Conservation (phyloP, 2,329 filamentous ascomycete genomes). For the Penicillium sp. region DNA sequence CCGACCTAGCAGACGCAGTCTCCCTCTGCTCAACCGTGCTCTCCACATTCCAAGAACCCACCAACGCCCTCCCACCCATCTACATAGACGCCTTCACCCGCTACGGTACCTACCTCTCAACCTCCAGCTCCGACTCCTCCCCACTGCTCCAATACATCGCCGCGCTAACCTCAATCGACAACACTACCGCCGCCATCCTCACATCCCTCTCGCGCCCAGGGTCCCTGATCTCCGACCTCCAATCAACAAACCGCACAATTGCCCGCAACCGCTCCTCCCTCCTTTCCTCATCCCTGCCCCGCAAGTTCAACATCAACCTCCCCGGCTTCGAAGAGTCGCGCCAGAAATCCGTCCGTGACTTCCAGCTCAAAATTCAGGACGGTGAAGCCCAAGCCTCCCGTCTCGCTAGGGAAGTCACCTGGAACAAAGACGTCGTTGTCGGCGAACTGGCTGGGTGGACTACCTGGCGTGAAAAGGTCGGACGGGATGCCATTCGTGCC, state of each 20-base stretch:
- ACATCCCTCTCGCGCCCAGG: slow-evolving; percentile 75
- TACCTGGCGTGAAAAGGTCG: slow-evolving; percentile 77
- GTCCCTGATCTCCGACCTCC: slow-evolving; percentile 73
- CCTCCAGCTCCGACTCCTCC: slow-evolving; percentile 65
- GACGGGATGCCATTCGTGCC: slow-evolving; percentile 69
- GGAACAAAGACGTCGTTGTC: slow-evolving; percentile 91
- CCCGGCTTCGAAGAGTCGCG: slow-evolving; percentile 76
- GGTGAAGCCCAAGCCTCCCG: slow-evolving; percentile 68
- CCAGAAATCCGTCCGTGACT: slow-evolving; percentile 76
- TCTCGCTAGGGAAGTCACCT: slow-evolving; percentile 78
- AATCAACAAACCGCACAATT: slow-evolving; percentile 69
- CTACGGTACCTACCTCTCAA: slow-evolving; percentile 64
- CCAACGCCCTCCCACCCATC: slow-evolving; percentile 63
- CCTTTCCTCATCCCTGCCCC: slow-evolving; percentile 55
- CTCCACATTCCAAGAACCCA: slow-evolving; percentile 49
- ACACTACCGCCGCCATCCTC: slow-evolving; percentile 78
- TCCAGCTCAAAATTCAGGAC: slow-evolving; percentile 73
- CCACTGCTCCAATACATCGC: slow-evolving; percentile 73
- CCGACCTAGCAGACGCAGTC: slow-evolving; percentile 47
- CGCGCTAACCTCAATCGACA: slow-evolving; percentile 74
- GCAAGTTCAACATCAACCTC: slow-evolving; percentile 48
- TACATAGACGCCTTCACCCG: slow-evolving; percentile 70
- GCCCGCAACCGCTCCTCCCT: slow-evolving; percentile 76
- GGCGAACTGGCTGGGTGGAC: slow-evolving; percentile 92
- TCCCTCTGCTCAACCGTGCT: slow-evolving; percentile 46